Conservation (phyloP, 352 stramenopile genomes). For the Peronospora tabacina region DNA sequence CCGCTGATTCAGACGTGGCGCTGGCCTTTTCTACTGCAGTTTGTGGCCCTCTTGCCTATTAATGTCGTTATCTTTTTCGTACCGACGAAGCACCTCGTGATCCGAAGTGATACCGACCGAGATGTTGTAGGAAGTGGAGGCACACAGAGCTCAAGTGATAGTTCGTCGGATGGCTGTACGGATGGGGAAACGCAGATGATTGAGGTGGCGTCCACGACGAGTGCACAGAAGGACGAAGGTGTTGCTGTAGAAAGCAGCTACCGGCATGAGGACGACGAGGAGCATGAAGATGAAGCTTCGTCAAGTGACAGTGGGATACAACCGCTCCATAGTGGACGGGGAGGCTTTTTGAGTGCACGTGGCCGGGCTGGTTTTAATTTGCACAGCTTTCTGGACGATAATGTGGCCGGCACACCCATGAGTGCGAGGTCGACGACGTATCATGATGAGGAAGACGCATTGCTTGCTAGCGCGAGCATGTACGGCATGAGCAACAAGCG, state of each 20-base stretch:
- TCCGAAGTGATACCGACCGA: conserved; percentile 46
- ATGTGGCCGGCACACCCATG: conserved; percentile 38
- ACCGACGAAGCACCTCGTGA: conserved; percentile 64
- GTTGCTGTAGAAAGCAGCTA: background rate
- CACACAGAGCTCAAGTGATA: conserved; percentile 37
- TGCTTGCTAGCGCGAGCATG: conserved; percentile 65
- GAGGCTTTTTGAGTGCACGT: conserved; percentile 21
- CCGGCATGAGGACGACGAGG: conserved; percentile 4
- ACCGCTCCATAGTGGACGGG: conserved; percentile 27
- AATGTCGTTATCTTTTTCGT: conserved; percentile 79
- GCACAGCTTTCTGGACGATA: conserved; percentile 39
- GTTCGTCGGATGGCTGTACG: conserved; percentile 34
- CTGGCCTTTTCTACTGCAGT: conserved; percentile 83
- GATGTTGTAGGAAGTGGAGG: conserved; percentile 23
- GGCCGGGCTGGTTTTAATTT: conserved; percentile 16
- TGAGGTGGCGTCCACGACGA: conserved; percentile 17
- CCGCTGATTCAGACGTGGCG: conserved; percentile 65
- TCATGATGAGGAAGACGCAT: conserved; percentile 68
- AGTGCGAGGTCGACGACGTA: conserved; percentile 46
- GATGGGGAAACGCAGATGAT: conserved; percentile 38
- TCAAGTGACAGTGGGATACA: conserved; percentile 9
- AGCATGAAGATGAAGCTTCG: background rate
- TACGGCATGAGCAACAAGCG: conserved; percentile 59
- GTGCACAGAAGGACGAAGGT: conserved; percentile 1
- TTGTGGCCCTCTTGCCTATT: conserved; percentile 60